These are phyloP conservation scores for Arabidopsis hybrid DNA, from an alignment of 441 rosid species.

Conservation along the genomic window DNA sequence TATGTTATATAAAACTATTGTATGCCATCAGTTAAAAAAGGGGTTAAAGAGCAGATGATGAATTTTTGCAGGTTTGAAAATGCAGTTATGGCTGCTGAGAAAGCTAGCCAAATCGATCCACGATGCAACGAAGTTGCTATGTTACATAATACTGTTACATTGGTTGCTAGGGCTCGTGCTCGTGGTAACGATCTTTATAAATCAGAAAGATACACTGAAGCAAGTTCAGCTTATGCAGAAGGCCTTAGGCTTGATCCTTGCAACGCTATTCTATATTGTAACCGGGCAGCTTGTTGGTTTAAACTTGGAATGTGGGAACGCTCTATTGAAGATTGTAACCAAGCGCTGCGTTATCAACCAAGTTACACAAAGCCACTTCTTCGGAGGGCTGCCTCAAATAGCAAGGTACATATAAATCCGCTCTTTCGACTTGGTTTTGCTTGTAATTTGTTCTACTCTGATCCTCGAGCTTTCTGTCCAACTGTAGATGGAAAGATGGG, in stretches of 20 bases:
- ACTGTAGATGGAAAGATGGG: constrained; percentile 80
- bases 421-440: background rate
- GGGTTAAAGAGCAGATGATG: constrained; percentile 48
- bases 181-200: constrained; percentile 81
- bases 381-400: constrained; percentile 86
- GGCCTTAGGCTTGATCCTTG: constrained; percentile 88
- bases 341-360: constrained; percentile 74
- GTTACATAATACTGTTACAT: constrained; percentile 69
- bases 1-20: background rate
- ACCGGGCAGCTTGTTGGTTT: constrained; percentile 95
- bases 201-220: constrained; percentile 47
- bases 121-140: constrained; percentile 74
- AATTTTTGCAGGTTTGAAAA: constrained; percentile 89
- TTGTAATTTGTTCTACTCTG: background rate
- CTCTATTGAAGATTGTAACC: constrained; percentile 82
- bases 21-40: constrained; percentile 10
- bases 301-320: constrained; percentile 89
- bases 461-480: constrained; percentile 16
- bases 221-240: constrained; percentile 83
- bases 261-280: constrained; percentile 81
- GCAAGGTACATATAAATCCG: constrained; percentile 61
- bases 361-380: constrained; percentile 84
- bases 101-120: constrained; percentile 77
- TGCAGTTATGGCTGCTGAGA: constrained; percentile 86
- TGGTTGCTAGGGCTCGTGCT: constrained; percentile 79